Conservation (phyloP, 768 basidiomycete genomes). For the Tulasnella sp. region DNA sequence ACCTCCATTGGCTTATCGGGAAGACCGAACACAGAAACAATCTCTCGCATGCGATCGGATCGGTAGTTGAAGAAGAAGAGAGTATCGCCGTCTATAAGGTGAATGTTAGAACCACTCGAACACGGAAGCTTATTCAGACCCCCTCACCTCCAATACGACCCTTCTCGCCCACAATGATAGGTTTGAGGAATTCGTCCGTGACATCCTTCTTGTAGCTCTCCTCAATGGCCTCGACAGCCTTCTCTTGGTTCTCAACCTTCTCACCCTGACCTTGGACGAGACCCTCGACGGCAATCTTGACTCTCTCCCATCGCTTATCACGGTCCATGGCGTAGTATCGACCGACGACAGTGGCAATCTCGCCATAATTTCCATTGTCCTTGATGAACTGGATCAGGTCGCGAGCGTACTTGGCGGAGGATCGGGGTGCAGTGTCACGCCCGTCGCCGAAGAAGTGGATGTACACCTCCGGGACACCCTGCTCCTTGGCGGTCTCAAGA, state of each 20-base stretch:
- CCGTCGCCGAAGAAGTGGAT: conserved; percentile 96
- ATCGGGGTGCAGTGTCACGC: conserved; percentile 89
- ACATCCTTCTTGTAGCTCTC: conserved; percentile 80
- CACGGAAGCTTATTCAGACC: not conserved
- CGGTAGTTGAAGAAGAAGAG: conserved; percentile 98
- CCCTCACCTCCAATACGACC: conserved; percentile 77
- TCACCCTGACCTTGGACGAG: conserved; percentile 73
- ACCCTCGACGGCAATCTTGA: conserved; percentile 87
- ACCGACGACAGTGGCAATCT: conserved; percentile 83
- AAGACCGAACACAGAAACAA: conserved; percentile 76
- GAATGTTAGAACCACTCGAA: not conserved
- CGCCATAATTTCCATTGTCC: conserved; percentile 54
- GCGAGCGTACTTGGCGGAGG: conserved; percentile 74
- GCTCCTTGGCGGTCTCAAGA: conserved; percentile 85
- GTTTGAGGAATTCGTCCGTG: conserved; percentile 96
- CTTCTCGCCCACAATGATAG: conserved; percentile 80
- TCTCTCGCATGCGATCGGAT: conserved; percentile 94
- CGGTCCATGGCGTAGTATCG: conserved; percentile 98
- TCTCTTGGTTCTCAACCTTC: conserved; percentile 47
- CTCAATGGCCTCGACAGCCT: conserved; percentile 66
- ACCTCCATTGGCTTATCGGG: conserved; percentile 85
- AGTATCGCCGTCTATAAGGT: conserved; percentile 71
- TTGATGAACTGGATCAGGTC: conserved; percentile 77
- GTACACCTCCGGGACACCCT: conserved; percentile 81
- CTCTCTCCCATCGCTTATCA: conserved; percentile 93